Base-by-base conservation (phyloP, 1,139 yeast species). In the Scheffersomyces titani region DNA sequence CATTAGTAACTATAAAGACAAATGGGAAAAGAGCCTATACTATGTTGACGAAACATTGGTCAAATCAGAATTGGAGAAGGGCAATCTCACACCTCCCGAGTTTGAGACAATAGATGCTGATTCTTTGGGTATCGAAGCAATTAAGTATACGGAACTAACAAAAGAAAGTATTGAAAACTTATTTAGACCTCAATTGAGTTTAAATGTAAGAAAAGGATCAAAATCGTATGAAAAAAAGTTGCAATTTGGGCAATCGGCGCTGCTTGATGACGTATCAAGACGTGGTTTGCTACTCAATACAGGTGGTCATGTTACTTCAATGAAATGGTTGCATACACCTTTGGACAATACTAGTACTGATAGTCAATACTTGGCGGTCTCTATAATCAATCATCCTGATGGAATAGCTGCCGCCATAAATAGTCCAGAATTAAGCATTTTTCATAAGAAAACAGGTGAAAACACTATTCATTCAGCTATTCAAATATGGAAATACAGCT, bases 281-380 rank as follows among this genome's bases (percentile, higher is more conserved):
- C 69, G 68, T 21, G 88, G 85, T 0, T 65, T 74, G n/a, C 73
- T 82, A 0, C 57, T 82, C 16, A 83, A 85, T 61, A 72, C 82
- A 0, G 91, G 91, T 1, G 88, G 88, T 0, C 67, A 81, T 5
- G 75, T 88, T 0, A 76, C 88, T 0, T 79, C 84, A 20, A 69
- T 81, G 57, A 80, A 82, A 36, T 88, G 92, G 92, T 65, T 83
- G n/a, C 63, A 57, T n/a, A 48, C 45, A 3, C 63, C 64, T 3
- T 54, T 63, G 52, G 58, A 51, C 21, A 49, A 52, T 3, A 72
- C 70, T n/a, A 65, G 58, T 45, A 64, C 65, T 30, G 49, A 57
- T 3, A 36, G 61, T 60, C 66, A 83, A 55, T 80, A 77, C 59
- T 67, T 88, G 54, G 91, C 90, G 0, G 81, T 86, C 0, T 74